These are phyloP conservation scores for Stentor coeruleus DNA, from an alignment of 73 alveolate species.

Conservation along the genomic window DNA sequence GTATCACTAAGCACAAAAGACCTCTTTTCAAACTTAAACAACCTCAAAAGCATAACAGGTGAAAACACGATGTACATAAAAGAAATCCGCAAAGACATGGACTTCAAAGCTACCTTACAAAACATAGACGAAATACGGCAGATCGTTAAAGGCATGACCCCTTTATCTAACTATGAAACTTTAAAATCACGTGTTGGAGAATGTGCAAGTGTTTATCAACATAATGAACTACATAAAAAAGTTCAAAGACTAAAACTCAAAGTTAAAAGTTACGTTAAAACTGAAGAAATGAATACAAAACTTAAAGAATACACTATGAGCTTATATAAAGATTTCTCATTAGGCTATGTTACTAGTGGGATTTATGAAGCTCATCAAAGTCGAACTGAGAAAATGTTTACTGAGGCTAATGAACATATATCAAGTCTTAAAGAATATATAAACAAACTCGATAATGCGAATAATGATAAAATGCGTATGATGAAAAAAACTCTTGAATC, in stretches of 20 bases:
- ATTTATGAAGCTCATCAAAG: no score
- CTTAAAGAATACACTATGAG: no score
- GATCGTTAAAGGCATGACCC: not conserved
- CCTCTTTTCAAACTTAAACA: not conserved
- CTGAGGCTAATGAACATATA: not conserved
- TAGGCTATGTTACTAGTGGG: no score
- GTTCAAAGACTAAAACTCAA: no score
- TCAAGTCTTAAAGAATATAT: not conserved
- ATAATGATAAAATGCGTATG: not conserved
- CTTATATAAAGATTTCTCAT: no score
- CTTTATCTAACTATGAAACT: not conserved
- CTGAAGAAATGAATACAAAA: no score
- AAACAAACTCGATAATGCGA: not conserved
- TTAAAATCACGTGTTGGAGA: not conserved
- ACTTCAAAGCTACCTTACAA: not conserved
- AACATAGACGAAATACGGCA: not conserved
- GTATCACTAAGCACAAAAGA: not conserved
- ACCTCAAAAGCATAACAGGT: not conserved
- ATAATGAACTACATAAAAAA: not conserved
- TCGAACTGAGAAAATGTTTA: not conserved
- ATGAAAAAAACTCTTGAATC: not conserved
- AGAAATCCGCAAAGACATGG: not conserved
- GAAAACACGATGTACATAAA: not conserved
- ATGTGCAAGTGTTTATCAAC: not conserved
- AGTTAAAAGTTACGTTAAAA: no score